These are phyloP conservation scores for Myotisia sp. DNA, from an alignment of 2,329 filamentous ascomycete species.

Conservation along the genomic window DNA sequence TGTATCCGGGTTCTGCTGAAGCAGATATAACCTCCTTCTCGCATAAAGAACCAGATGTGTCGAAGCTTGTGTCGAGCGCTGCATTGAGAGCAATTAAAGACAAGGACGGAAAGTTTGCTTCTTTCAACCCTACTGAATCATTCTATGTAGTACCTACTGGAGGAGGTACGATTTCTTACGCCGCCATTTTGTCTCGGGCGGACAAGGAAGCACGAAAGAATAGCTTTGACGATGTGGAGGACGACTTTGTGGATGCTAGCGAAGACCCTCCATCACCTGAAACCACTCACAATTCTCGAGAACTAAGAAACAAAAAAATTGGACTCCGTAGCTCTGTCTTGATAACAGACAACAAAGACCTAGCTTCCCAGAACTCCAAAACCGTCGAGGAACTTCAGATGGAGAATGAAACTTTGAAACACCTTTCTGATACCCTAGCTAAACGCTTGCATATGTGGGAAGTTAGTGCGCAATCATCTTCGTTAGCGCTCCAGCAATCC, in stretches of 20 bases:
- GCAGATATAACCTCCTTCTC: conserved; percentile 26
- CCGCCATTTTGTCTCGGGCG: conserved; percentile 57
- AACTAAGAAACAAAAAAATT: conserved; percentile 21
- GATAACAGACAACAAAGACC: conserved; percentile 7
- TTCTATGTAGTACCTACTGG: conserved; percentile 93
- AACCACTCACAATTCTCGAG: conserved; percentile 11
- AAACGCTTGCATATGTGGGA: conserved; percentile 88
- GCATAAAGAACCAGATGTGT: conserved; percentile 55
- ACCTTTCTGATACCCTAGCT: conserved; percentile 71
- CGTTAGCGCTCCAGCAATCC: conserved; percentile 74
- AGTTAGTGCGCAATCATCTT: conserved; percentile 75
- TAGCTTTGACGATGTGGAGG: conserved; percentile 52
- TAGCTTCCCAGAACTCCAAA: conserved; percentile 34
- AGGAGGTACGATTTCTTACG: conserved; percentile 84
- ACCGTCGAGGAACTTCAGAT: conserved; percentile 76
- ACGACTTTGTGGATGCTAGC: conserved; percentile 79
- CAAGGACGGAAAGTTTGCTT: conserved; percentile 43
- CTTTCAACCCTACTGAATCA: conserved; percentile 49
- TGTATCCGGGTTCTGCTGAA: conserved; percentile 25
- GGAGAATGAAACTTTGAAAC: conserved; percentile 75
- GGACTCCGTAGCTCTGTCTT: conserved; percentile 22
- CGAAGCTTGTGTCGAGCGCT: conserved; percentile 70
- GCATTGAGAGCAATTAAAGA: conserved; percentile 66
- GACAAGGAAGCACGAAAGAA: conserved; percentile 31
- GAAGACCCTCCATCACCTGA: conserved; percentile 46